A percentile compares a stretch with the other conserved stretches of the same genome.
phyloP scores from a whole-genome alignment of 2,329 filamentous ascomycete species.

The Penicillium oxalicum region DNA sequence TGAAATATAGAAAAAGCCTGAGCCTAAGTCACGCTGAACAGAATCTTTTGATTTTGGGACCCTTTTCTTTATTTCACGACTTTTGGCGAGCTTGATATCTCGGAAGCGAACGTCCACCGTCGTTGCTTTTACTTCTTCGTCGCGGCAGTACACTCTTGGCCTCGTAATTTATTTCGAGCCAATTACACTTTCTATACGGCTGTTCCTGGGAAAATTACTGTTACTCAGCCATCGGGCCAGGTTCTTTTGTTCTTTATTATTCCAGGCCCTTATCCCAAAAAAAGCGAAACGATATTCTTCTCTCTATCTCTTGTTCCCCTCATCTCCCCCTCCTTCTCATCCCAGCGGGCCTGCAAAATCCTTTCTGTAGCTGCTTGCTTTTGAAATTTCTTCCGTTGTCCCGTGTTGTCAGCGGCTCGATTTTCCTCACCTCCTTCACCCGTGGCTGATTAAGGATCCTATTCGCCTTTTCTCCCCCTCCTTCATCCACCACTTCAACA shows the following conservation, averaged over 20 bases:
- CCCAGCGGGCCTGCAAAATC: not conserved
- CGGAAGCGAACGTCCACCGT: too few species aligned
- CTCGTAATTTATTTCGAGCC: conserved; percentile 13
- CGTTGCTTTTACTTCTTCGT: too few species aligned
- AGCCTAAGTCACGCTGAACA: too few species aligned
- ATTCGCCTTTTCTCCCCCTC: conserved; percentile 7
- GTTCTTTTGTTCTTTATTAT: conserved; percentile 9
- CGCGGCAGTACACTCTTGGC: not conserved
- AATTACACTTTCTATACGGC: conserved; percentile 15
- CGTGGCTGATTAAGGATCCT: not conserved
- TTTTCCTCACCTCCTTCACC: conserved; percentile 12
- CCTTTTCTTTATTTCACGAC: too few species aligned
- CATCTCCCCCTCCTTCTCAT: conserved; percentile 6
- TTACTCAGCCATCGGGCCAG: conserved; percentile 18
- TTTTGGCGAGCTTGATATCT: too few species aligned
- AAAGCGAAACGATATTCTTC: conserved; percentile 7
- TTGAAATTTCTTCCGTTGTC: conserved; percentile 8
- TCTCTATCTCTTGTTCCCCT: conserved; percentile 2
- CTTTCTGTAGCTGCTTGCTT: conserved; percentile 8
- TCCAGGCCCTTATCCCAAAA: conserved; percentile 11
- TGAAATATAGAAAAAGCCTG: not conserved
- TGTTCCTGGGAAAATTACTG: conserved; percentile 20
- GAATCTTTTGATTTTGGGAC: too few species aligned
- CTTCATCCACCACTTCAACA: conserved; percentile 14
- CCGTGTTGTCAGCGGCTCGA: conserved; percentile 1